Conservation (phyloP, 495 filamentous ascomycete genomes). For the Aspergillus coremiiformis region DNA sequence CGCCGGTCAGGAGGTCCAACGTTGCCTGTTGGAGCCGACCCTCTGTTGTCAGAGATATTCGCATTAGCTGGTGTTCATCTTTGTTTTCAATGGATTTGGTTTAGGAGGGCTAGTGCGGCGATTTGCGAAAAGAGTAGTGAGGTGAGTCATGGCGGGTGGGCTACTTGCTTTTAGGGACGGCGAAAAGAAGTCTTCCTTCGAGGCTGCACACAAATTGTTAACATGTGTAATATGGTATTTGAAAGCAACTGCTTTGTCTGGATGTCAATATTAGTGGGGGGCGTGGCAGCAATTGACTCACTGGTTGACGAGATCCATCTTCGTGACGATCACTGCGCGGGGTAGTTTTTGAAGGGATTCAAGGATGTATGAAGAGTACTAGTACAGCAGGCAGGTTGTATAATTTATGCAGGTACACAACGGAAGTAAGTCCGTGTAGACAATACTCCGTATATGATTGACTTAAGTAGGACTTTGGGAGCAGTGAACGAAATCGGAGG, state of each 20-base stretch:
- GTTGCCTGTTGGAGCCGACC: conserved; percentile 79
- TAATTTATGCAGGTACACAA: background rate
- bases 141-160: conserved; percentile 20
- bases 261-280: background rate
- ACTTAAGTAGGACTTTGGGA: background rate
- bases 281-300: conserved; percentile 41
- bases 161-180: conserved; percentile 91
- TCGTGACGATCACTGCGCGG: conserved; percentile 23
- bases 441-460: background rate
- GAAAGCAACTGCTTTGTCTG: background rate
- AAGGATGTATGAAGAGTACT: background rate
- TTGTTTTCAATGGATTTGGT: background rate
- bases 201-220: conserved; percentile 36
- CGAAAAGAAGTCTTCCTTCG: conserved; percentile 89
- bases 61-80: conserved; percentile 11
- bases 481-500: background rate
- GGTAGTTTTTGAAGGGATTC: conserved; percentile 9
- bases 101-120: background rate
- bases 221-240: background rate
- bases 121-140: background rate
- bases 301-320: conserved; percentile 83
- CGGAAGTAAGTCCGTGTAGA: background rate
- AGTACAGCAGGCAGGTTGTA: background rate
- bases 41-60: conserved; percentile 49
- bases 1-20: conserved; percentile 83